Conservation (phyloP, 176 grass and related monocot species). For the Aegilops umbellulata region DNA sequence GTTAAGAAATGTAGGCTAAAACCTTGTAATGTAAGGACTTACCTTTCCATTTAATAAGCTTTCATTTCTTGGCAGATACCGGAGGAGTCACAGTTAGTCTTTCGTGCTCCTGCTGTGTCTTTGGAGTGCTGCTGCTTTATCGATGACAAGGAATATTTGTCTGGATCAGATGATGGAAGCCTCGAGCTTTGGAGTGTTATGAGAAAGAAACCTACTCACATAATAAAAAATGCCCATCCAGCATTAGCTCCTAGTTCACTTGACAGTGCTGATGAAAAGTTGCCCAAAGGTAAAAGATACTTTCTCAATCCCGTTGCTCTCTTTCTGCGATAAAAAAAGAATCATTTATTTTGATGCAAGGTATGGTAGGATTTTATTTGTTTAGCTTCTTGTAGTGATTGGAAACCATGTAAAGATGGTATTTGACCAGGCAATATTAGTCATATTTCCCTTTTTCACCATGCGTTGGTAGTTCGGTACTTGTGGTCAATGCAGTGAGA, state of each 20-base stretch:
- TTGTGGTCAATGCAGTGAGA: background rate
- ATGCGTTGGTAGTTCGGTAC: background rate
- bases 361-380: background rate
- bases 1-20: background rate
- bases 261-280: slow-evolving; percentile 25
- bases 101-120: slow-evolving; percentile 56
- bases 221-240: slow-evolving; percentile 77
- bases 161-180: slow-evolving; percentile 76
- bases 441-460: background rate
- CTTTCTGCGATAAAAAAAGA: background rate
- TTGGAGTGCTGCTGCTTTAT: slow-evolving; percentile 80
- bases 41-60: background rate
- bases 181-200: slow-evolving; percentile 63
- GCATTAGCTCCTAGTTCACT: slow-evolving; percentile 10
- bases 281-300: slow-evolving; percentile 16
- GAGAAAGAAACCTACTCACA: slow-evolving; percentile 68
- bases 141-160: slow-evolving; percentile 66
- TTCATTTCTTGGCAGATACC: slow-evolving; percentile 43
- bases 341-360: background rate
- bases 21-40: background rate
- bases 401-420: background rate
- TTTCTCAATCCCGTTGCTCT: background rate
- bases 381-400: background rate
- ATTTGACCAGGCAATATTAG: background rate
- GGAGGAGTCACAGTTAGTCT: slow-evolving; percentile 69